Evolutionary conservation across 768 basidiomycete genomes (phyloP).

Genomic region (Lactarius sanguifluus): DNA sequence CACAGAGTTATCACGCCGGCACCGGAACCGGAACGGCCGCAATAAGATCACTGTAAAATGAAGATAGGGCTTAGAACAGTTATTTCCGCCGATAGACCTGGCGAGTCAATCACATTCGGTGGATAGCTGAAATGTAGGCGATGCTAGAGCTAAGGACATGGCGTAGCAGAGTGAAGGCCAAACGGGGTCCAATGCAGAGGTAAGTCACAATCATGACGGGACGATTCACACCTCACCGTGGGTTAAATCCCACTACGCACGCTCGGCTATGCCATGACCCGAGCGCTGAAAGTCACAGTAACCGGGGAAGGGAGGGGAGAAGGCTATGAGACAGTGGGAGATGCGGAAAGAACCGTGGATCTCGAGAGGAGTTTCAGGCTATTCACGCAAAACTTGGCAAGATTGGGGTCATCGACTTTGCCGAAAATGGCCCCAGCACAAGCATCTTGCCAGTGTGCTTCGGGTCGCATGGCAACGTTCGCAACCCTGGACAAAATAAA

Average conservation of each 20-base stretch:
- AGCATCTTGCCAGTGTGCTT: neutral
- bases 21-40: neutral
- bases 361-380: neutral
- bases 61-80: neutral
- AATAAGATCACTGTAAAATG: conserved; percentile 3
- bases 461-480: neutral
- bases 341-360: neutral
- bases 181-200: neutral
- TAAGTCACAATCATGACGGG: neutral
- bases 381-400: neutral
- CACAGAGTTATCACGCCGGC: neutral
- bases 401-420: neutral
- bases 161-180: neutral
- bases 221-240: neutral
- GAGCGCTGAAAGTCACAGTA: neutral
- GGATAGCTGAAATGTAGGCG: neutral
- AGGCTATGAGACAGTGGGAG: neutral
- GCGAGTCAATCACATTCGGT: neutral
- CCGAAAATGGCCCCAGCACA: neutral
- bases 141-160: neutral
- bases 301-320: neutral
- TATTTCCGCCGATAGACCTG: neutral
- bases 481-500: neutral
- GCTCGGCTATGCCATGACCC: neutral
- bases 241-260: neutral